Conservation (phyloP, 768 basidiomycete genomes). For the Coprinopsis cinerea region DNA sequence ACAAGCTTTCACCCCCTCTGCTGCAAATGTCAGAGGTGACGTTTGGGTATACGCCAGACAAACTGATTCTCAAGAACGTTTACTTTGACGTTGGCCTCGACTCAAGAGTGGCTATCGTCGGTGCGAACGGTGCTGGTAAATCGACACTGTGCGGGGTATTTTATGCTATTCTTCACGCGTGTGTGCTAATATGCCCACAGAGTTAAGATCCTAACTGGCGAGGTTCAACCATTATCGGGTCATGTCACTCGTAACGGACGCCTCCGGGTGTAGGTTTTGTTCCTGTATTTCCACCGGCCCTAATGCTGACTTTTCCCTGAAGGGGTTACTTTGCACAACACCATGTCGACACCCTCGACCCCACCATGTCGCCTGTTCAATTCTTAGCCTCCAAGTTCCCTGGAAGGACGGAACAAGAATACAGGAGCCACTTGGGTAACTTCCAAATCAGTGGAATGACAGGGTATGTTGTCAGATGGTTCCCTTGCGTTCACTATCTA, state of each 20-base stretch:
- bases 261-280: conserved; percentile 64
- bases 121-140: conserved; percentile 94
- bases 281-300: neutral
- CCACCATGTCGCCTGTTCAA: conserved; percentile 85
- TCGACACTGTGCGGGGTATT: too few species aligned
- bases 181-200: conserved; percentile 30
- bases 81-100: conserved; percentile 95
- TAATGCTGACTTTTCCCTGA: conserved; percentile 7
- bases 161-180: conserved; percentile 27
- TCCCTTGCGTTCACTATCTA: neutral
- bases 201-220: conserved; percentile 88
- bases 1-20: conserved; percentile 95
- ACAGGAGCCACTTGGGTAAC: conserved; percentile 89
- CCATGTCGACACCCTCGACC: conserved; percentile 87
- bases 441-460: conserved; percentile 98
- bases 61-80: conserved; percentile 67
- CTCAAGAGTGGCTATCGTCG: conserved; percentile 90
- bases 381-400: conserved; percentile 92
- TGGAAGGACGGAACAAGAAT: conserved; percentile 94
- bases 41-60: conserved; percentile 81
- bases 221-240: conserved; percentile 67
- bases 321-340: conserved; percentile 94
- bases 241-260: conserved; percentile 89
- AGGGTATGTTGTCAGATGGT: conserved; percentile 41
- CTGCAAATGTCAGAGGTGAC: conserved; percentile 87